Base-by-base conservation (phyloP, 345 rosid genomes). In the Citrus reticulata region DNA sequence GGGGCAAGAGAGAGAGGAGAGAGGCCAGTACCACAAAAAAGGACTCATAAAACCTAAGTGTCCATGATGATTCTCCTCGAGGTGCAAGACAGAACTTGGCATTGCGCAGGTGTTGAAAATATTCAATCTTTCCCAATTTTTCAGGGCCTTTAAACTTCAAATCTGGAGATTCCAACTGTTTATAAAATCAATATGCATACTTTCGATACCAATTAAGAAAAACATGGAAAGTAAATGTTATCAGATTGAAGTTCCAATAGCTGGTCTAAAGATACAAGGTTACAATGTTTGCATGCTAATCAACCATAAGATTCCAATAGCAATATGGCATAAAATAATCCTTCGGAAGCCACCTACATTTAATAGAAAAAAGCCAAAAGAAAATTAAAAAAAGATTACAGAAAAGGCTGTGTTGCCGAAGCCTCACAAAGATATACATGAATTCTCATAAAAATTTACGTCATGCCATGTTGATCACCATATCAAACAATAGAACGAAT, bases 31-130 rank as follows among this genome's bases (percentile, higher is more conserved):
- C 99, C 97, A 92, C 98, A 89, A 96, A 94, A 81, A 86, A 96
- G 1, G 98, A 91, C 83, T 96, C 98, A 4, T 94, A 96, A 80
- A 96, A 94, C 74, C 99, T 90, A 83, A 94, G 98, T 2, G 99
- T 94, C 99, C 99, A 94, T 20, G 98, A 96, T 82, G 99, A 96
- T 79, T 94, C 98, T 70, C 99, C 98, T 22, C 98, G 92, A 37
- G 99, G 99, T 72, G 98, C 97, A 29, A 94, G 94, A 84, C 99
- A 96, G 86, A 96, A 96, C 86, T 92, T 96, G 54, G 99, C 94
- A 77, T 91, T 88, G 76, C 92, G 89, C 58, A 96, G 85, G 86
- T 96, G 98, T 80, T 93, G 90, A 86, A 96, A 96, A 79, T 96
- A 96, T 65, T 93, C 98, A 13, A 87, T 74, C 83, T 89, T 91